Conservation (phyloP, 352 stramenopile species). For the Aphanomyces invadans region DNA sequence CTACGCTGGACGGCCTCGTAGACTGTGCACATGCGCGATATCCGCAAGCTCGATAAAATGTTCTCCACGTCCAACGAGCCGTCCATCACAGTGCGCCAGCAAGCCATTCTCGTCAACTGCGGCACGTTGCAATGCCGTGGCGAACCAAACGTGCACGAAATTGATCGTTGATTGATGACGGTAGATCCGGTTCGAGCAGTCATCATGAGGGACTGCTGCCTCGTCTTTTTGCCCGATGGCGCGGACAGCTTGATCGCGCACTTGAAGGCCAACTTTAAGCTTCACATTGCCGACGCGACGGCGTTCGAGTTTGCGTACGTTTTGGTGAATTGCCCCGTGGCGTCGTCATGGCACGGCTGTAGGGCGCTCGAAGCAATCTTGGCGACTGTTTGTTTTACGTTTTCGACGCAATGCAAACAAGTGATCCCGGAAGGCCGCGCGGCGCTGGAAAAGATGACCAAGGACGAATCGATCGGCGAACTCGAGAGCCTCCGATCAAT, state of each 20-base stretch:
- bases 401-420: constrained; percentile 1
- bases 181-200: constrained; percentile 55
- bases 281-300: constrained; percentile 7
- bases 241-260: background rate
- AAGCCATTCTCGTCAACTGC: constrained; percentile 41
- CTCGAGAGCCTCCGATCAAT: constrained; percentile 15
- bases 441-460: constrained; percentile 5
- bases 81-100: constrained; percentile 37
- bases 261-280: constrained; percentile 12
- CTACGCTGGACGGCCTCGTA: constrained; percentile 25
- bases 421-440: background rate
- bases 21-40: constrained; percentile 37
- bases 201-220: constrained; percentile 52
- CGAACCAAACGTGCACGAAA: constrained; percentile 1
- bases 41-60: constrained; percentile 36
- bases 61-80: constrained; percentile 36
- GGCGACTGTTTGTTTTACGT: background rate
- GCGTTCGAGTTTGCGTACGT: constrained; percentile 21
- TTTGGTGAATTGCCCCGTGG: too few species aligned
- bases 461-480: background rate
- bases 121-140: background rate
- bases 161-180: constrained; percentile 9
- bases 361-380: constrained; percentile 21
- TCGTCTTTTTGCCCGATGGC: constrained; percentile 47
- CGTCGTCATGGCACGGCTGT: background rate